Evolutionary conservation across 306 rosid genomes (phyloP).

Genomic region (Malus domestica): DNA sequence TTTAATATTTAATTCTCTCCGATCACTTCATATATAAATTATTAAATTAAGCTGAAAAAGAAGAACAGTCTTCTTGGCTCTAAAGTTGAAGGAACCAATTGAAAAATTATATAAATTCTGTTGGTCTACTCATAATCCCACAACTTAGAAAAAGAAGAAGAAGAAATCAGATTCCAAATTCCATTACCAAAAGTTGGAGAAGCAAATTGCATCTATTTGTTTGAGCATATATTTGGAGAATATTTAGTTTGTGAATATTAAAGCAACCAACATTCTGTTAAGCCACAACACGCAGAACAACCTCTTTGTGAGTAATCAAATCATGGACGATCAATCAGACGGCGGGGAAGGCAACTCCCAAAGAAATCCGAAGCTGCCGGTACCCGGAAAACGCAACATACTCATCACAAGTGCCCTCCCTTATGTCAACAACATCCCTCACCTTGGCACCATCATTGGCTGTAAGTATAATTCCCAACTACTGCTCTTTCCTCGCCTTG

Average conservation of each 20-base stretch:
- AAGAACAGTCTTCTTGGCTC: no score
- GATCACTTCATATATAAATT: no score
- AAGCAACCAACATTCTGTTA: not conserved
- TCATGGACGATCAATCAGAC: slow-evolving; percentile 6
- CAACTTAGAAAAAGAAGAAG: no score
- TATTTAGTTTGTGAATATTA: not conserved
- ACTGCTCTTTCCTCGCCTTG: not conserved
- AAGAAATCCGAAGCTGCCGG: slow-evolving; percentile 37
- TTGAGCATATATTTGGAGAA: not conserved
- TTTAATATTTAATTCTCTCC: no score
- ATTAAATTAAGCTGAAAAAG: no score
- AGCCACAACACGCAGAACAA: not conserved
- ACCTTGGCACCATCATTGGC: slow-evolving; percentile 71
- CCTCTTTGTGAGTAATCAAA: not conserved
- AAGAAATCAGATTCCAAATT: no score
- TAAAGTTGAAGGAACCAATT: no score
- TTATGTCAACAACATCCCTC: slow-evolving; percentile 74
- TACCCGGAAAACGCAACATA: slow-evolving; percentile 60
- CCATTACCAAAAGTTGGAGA: no score
- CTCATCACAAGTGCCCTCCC: slow-evolving; percentile 80
- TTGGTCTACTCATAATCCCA: no score
- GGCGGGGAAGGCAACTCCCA: not conserved
- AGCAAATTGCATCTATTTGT: not conserved
- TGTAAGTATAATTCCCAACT: slow-evolving; percentile 12
- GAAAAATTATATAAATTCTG: no score